Base-by-base conservation (phyloP, 768 basidiomycete species). In the Tulasnella sp. region DNA sequence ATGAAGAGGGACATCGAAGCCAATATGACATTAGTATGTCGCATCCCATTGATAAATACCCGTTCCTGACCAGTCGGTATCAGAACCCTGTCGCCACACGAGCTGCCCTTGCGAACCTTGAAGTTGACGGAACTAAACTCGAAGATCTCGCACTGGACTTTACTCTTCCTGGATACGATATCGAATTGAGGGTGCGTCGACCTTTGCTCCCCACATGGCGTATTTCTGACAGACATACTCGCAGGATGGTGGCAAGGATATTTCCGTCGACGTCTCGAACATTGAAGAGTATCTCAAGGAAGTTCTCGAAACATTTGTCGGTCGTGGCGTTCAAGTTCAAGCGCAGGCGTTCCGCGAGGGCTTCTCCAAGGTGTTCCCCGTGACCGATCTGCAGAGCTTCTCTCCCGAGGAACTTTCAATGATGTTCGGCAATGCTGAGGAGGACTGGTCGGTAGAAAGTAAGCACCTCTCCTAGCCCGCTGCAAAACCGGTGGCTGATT, bases 381-480 rank as follows among this genome's bases (percentile, higher is more conserved):
- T 99, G 70, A 86, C 88, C 37, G 96, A 99, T 82, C 86, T 99
- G 40, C 90, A 92, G 81, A 93, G 94, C 7, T 99, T 99, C 85
- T 92, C 96, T 48, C 89, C 94, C 5, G 94, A 98, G 78, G 98
- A 99, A 84, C 85, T 99, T n/a, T 93, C 93, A 20, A 93, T 97
- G 89, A 87, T 99, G 29, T 97, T 98, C 82, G 97, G 97, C 23
- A 96, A 96, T 81, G 90, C 93, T 11, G 95, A 98, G n/a, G 98
- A 99, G 82, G 98, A 99, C 83, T 99, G 98, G 98, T 91, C 89
- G 79, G 83, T 87, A 15, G 96, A 98, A 84, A 95, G 96, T 98
- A 84, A 80, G 94, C 85, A 10, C 70, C 40, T 20, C 29, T 40
- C n/a, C 32, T 61, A 26, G 9, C 15, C 11, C 32, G 2, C 11